Evolutionary conservation across 805 yeast species (phyloP).

Genomic region (Torulaspora indica): DNA sequence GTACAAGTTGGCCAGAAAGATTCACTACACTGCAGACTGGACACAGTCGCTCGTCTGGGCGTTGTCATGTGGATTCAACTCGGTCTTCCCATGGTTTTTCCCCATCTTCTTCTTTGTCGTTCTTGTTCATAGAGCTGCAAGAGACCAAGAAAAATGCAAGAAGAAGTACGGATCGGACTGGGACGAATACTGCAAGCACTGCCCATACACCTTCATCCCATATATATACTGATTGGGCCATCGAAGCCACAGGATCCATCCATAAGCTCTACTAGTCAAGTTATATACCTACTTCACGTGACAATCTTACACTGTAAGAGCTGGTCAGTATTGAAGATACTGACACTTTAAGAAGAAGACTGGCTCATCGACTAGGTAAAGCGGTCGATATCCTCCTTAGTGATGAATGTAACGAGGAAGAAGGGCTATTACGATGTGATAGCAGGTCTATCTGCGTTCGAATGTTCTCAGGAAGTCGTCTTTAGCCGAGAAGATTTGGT

Average conservation of each 20-base stretch:
- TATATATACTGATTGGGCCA: constrained; percentile 51
- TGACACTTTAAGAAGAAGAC: not conserved
- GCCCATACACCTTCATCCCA: constrained; percentile 92
- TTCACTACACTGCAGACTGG: constrained; percentile 93
- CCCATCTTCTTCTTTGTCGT: constrained; percentile 86
- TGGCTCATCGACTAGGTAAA: not conserved
- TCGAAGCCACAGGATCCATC: not conserved
- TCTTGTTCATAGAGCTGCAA: constrained; percentile 77
- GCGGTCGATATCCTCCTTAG: not conserved
- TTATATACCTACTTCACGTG: not conserved
- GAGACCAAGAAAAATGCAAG: constrained; percentile 83
- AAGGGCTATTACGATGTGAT: constrained; percentile 32
- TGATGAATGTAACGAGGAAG: constrained; percentile 8
- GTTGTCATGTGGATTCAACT: constrained; percentile 76
- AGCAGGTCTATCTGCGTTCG: constrained; percentile 32
- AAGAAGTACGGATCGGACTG: constrained; percentile 92
- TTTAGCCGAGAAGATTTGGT: constrained; percentile 26
- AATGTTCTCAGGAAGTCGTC: constrained; percentile 29
- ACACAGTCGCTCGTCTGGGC: constrained; percentile 89
- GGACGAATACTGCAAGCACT: constrained; percentile 76
- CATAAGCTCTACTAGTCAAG: not conserved
- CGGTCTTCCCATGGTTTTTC: constrained; percentile 95
- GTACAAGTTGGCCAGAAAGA: constrained; percentile 89
- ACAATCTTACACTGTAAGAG: too few species aligned
- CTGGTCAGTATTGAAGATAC: not conserved